These are phyloP conservation scores for Lavandula angustifolia DNA, from an alignment of 257 asterid species.

Conservation along the genomic window DNA sequence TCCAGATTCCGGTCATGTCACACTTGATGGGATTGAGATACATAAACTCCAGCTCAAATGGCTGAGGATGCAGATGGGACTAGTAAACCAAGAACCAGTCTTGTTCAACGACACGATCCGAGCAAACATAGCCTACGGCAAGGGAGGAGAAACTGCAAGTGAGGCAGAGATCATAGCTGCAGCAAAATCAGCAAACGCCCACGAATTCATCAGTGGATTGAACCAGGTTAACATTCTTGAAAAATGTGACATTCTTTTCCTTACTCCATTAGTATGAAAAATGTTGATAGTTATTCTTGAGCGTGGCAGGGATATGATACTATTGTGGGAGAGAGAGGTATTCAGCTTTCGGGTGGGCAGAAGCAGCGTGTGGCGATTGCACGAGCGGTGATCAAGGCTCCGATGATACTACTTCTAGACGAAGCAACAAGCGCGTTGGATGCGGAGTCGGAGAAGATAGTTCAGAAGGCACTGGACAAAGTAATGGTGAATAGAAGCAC, in stretches of 20 bases:
- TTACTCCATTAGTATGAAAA: no score
- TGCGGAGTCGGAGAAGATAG: conserved; percentile 65
- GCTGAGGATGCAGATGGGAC: conserved; percentile 81
- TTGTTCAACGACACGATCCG: conserved; percentile 72
- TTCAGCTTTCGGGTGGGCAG: conserved; percentile 73
- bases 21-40: conserved; percentile 65
- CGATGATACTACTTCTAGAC: conserved; percentile 55
- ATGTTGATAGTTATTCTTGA: not conserved
- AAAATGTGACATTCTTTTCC: not conserved
- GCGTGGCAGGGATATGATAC: conserved; percentile 63
- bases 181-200: conserved; percentile 70
- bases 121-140: conserved; percentile 68
- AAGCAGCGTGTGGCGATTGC: conserved; percentile 82
- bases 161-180: conserved; percentile 65
- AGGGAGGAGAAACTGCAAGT: conserved; percentile 46
- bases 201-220: conserved; percentile 62
- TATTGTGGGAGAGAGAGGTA: conserved; percentile 65
- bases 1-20: conserved; percentile 58
- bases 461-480: conserved; percentile 64
- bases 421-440: conserved; percentile 78
- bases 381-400: conserved; percentile 65
- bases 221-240: conserved; percentile 33
- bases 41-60: conserved; percentile 59
- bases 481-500: conserved; percentile 67
- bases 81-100: conserved; percentile 77